Conservation (phyloP, 306 rosid genomes). For the Begonia loranthoides region DNA sequence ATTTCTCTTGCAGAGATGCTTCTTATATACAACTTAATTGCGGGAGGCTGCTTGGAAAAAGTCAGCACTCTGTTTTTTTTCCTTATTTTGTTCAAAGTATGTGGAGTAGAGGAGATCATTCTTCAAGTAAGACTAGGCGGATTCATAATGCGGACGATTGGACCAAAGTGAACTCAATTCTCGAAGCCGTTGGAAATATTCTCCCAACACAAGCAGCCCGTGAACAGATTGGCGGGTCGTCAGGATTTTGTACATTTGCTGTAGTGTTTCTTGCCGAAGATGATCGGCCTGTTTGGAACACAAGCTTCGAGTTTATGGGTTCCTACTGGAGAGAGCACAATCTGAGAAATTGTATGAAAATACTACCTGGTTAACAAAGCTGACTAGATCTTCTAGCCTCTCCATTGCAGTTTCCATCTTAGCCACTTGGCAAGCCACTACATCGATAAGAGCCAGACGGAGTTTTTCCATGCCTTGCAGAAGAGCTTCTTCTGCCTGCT, state of each 20-base stretch:
- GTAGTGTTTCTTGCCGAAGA: slow-evolving; percentile 62
- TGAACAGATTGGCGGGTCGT: slow-evolving; percentile 57
- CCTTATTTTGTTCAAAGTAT: background rate
- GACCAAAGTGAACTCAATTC: slow-evolving; percentile 78
- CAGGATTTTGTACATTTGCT: slow-evolving; percentile 64
- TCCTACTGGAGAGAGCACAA: too few relatives aligned
- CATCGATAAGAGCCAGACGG: slow-evolving; percentile 43
- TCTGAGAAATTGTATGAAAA: too few relatives aligned
- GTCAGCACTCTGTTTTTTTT: slow-evolving; percentile 11
- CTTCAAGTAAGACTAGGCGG: slow-evolving; percentile 21
- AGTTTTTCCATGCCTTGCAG: slow-evolving; percentile 83
- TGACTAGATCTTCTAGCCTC: slow-evolving; percentile 51
- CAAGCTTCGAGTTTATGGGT: background rate
- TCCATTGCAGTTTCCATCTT: slow-evolving; percentile 66
- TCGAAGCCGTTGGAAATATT: slow-evolving; percentile 67
- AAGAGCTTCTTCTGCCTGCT: slow-evolving; percentile 94
- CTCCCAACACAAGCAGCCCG: slow-evolving; percentile 64
- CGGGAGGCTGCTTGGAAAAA: slow-evolving; percentile 40
- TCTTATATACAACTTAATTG: slow-evolving; percentile 42
- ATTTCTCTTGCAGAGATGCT: slow-evolving; percentile 18
- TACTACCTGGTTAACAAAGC: slow-evolving; percentile 69
- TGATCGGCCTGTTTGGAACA: slow-evolving; percentile 63
- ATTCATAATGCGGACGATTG: slow-evolving; percentile 31
- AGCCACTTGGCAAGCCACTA: slow-evolving; percentile 37
- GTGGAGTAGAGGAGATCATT: background rate